phyloP scores from a whole-genome alignment of 2,329 filamentous ascomycete genomes.

The Neospermospora avenae region DNA sequence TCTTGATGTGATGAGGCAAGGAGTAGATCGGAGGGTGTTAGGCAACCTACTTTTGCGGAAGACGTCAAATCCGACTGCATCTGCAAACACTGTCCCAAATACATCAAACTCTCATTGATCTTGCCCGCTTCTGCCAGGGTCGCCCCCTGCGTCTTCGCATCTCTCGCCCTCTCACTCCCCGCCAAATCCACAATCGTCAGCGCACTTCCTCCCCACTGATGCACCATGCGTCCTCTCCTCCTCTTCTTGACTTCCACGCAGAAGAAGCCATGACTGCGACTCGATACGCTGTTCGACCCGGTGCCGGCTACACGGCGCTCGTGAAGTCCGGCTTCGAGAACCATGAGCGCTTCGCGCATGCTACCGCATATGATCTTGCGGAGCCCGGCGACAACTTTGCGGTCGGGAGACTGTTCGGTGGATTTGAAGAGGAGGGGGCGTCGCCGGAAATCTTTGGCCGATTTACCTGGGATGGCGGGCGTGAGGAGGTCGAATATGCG shows the following conservation, averaged over 20 bases:
- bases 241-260: constrained; percentile 92
- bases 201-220: constrained; percentile 70
- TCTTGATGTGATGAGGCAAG: background rate
- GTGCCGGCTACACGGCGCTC: constrained; percentile 88
- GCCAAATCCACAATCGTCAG: constrained; percentile 90
- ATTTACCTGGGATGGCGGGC: constrained; percentile 53
- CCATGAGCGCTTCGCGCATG: constrained; percentile 80
- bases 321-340: constrained; percentile 83
- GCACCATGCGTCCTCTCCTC: constrained; percentile 46
- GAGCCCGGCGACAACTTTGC: constrained; percentile 91
- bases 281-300: constrained; percentile 88
- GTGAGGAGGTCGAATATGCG: constrained; percentile 92
- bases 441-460: constrained; percentile 69
- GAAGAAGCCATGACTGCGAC: constrained; percentile 93
- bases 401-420: constrained; percentile 81
- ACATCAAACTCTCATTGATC: constrained; percentile 98
- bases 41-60: constrained; percentile 62
- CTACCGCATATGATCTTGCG: constrained; percentile 84
- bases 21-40: background rate
- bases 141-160: constrained; percentile 89
- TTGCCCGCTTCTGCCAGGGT: constrained; percentile 95
- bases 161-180: constrained; percentile 87
- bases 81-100: constrained; percentile 92
- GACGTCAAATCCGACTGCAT: constrained; percentile 81
- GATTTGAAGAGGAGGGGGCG: constrained; percentile 86